phyloP scores from a whole-genome alignment of 306 rosid species.

The Abrus precatorius region DNA sequence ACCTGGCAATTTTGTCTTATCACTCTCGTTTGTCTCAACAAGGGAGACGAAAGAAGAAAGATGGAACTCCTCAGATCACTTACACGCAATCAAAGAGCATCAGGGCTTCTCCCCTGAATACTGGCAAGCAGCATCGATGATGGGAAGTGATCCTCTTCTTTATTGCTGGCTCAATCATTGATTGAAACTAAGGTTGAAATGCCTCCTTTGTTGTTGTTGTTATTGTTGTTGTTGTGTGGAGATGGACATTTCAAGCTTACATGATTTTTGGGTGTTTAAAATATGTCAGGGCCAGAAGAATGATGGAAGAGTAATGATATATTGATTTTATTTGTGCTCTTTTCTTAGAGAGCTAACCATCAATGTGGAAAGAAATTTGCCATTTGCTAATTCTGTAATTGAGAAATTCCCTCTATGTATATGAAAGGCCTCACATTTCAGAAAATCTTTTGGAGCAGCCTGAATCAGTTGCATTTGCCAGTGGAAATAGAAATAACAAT shows the following conservation, averaged over 20 bases:
- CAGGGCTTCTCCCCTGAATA: conserved; percentile 80
- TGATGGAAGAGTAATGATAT: conserved; percentile 60
- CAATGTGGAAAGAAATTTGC: conserved; percentile 57
- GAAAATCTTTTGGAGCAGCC: conserved; percentile 53
- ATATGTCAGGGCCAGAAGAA: conserved; percentile 59
- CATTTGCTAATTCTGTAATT: conserved; percentile 67
- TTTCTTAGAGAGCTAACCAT: conserved; percentile 66
- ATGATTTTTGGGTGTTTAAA: conserved; percentile 64
- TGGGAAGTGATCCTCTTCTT: conserved; percentile 48
- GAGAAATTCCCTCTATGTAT: conserved; percentile 62
- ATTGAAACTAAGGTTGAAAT: conserved; percentile 54
- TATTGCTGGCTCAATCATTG: conserved; percentile 51
- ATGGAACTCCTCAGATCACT: conserved; percentile 76
- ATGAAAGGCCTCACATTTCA: conserved; percentile 55
- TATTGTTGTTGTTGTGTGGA: conserved; percentile 58
- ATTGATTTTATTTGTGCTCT: conserved; percentile 58
- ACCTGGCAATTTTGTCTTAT: conserved; percentile 78
- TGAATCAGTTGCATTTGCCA: conserved; percentile 52
- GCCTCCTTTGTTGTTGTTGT: conserved; percentile 52
- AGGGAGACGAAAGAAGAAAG: conserved; percentile 87
- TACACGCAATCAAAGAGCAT: conserved; percentile 77
- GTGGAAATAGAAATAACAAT: conserved; percentile 32
- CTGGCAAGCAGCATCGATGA: conserved; percentile 75
- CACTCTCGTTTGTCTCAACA: conserved; percentile 85
- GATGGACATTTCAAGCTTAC: conserved; percentile 62